Evolutionary conservation across 139 green algal genomes (phyloP).

Genomic region (Tetradesmus obliquus): DNA sequence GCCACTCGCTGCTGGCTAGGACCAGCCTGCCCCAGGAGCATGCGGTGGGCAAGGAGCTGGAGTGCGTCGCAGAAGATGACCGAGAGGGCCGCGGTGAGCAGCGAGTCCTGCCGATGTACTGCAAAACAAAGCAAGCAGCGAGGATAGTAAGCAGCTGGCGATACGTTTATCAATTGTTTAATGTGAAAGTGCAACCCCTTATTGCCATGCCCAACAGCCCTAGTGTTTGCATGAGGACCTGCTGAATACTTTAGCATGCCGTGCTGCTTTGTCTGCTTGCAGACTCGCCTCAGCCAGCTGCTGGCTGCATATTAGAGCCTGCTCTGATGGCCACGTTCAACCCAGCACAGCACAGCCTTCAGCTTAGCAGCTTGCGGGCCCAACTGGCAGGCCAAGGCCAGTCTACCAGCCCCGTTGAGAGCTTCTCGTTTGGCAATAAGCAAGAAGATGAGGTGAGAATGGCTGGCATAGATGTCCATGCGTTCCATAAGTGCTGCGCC

Average conservation of each 20-base stretch:
- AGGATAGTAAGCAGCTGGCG: too few relatives aligned
- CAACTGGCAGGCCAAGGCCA: background rate
- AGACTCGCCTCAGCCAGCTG: conserved; percentile 38
- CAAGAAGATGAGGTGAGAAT: conserved; percentile 20
- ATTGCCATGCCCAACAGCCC: too few relatives aligned
- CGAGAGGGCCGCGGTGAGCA: conserved; percentile 38
- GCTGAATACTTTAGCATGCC: background rate
- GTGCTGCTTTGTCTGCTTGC: background rate
- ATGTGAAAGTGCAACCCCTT: too few relatives aligned
- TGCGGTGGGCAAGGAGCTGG: conserved; percentile 15
- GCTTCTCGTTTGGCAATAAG: conserved; percentile 36
- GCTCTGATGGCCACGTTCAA: background rate
- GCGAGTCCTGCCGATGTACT: too few relatives aligned
- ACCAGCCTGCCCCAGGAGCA: background rate
- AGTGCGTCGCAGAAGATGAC: conserved; percentile 33
- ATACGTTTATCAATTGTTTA: too few relatives aligned
- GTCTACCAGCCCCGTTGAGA: conserved; percentile 1
- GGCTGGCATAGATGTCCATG: background rate
- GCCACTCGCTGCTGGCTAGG: conserved; percentile 12
- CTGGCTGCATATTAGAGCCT: background rate
- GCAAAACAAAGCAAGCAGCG: too few relatives aligned
- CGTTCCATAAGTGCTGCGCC: background rate
- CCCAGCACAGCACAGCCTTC: background rate
- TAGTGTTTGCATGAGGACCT: too few relatives aligned
- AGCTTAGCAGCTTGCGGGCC: background rate